Evolutionary conservation across 2,329 filamentous ascomycete genomes (phyloP), one percentile per base, ranked within the genome.

Genomic region (Lecanicillium sp.): DNA sequence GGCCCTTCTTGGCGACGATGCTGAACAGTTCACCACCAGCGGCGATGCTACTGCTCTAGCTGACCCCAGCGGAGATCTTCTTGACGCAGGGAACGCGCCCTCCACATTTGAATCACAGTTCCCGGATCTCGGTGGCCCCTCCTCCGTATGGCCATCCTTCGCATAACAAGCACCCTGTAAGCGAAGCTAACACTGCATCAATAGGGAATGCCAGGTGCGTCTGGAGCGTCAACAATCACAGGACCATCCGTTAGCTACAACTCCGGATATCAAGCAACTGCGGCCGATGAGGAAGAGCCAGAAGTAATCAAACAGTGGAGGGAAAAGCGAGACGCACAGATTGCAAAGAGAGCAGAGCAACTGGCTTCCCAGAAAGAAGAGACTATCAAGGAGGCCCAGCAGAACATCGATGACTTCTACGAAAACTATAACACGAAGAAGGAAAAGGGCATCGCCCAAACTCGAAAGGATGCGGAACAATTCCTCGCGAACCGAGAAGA

Each of bases 341-440:
- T 94, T 56, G 76, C 84, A 58, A 90, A 90, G 68, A 87, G 91
- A 60, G 84, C 88, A 55, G 84, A 95, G 67, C 81, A 91, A 56
- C 91, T 91, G 47, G 81, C 83, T 35, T 76, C 81, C 55, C 88
- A 90, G 71, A 93, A 93, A 65, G 79, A 81, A 54, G 84, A 91
- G 65, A 96, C 90, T 2, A 73, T 96, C 63, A 83, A 88, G 65
- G 89, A 93, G 58, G 93, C 93, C 10, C 89, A 90, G 63, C 80
- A 90, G 65, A 93, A 94, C 67, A 95, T 98, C 55, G 93, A 98
- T 66, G 93, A 96, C 66, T 98, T 97, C 72, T 98, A 98, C 75
- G 90, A 96, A 64, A 96, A 95, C 70, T 98, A 98, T 76, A 97
- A 97, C 74, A 84, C 86, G 68, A 95, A 96, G 74, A 91, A 93